Percentiles rank a stretch among this genome's conserved stretches.
Evolutionary conservation across 2,329 filamentous ascomycete species (phyloP).

Genomic region (Talaromyces sp.): DNA sequence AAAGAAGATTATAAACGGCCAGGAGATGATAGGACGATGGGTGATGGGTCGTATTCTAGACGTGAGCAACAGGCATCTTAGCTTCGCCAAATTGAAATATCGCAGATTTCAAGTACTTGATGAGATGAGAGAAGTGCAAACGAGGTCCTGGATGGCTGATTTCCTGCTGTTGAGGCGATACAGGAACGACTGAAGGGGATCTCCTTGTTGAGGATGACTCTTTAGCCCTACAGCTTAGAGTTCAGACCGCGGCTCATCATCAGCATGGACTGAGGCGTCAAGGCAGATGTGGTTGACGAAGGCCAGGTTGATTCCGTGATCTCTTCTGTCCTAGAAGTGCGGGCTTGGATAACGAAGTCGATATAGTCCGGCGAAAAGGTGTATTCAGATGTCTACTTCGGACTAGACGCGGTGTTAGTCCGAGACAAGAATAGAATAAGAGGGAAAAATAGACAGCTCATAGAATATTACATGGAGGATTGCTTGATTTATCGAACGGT

Average conservation of each 20-base stretch:
- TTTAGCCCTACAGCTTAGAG: not conserved
- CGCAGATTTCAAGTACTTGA: not conserved
- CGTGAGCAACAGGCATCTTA: not conserved
- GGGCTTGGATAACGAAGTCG: too few species aligned
- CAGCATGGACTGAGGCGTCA: not conserved
- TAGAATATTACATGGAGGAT: not conserved
- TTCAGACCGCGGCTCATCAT: not conserved
- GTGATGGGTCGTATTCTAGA: not conserved
- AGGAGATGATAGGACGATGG: not conserved
- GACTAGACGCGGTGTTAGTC: not conserved
- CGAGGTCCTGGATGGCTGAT: not conserved
- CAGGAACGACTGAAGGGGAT: not conserved
- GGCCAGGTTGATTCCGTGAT: not conserved
- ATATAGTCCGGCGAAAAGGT: not conserved
- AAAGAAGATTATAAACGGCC: not conserved
- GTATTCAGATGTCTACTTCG: not conserved
- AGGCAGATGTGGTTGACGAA: not conserved
- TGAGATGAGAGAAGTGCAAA: not conserved
- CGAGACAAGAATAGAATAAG: not conserved
- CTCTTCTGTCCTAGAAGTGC: too few species aligned
- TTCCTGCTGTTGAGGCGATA: not conserved
- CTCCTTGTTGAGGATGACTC: not conserved
- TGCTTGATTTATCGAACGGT: not conserved
- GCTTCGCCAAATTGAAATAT: not conserved
- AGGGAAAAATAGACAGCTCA: not conserved